phyloP scores from a whole-genome alignment of 2,329 filamentous ascomycete genomes.

The Aspergillus uvarum region DNA sequence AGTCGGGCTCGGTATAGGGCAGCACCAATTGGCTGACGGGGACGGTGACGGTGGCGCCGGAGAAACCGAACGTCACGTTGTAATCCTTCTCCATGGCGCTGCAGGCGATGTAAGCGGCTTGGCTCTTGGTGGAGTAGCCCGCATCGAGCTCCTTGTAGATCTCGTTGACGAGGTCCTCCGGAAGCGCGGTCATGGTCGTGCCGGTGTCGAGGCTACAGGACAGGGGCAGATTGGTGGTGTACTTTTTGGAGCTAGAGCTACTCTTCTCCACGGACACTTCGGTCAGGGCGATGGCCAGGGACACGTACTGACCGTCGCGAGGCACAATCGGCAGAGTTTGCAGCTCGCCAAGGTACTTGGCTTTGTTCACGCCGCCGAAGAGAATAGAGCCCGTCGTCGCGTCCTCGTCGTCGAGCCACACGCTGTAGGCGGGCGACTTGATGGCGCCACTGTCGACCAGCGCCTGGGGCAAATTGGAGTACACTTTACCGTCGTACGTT shows the following conservation, averaged over 20 bases:
- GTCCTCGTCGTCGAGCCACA: conserved; percentile 70
- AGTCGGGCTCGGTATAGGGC: conserved; percentile 52
- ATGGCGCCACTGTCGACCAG: conserved; percentile 61
- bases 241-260: conserved; percentile 14
- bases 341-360: conserved; percentile 60
- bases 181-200: conserved; percentile 66
- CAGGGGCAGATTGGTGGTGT: conserved; percentile 42
- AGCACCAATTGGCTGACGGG: conserved; percentile 25
- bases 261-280: conserved; percentile 39
- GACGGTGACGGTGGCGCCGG: conserved; percentile 22
- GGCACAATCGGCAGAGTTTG: conserved; percentile 64
- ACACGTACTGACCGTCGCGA: conserved; percentile 49
- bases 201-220: conserved; percentile 71
- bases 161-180: conserved; percentile 47
- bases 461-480: conserved; percentile 63
- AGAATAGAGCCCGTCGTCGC: conserved; percentile 63
- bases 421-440: conserved; percentile 65
- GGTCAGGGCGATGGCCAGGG: conserved; percentile 68
- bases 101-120: conserved; percentile 52
- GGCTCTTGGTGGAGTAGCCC: conserved; percentile 50
- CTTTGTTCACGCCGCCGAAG: conserved; percentile 70
- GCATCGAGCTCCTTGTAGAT: conserved; percentile 62
- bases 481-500: conserved; percentile 32
- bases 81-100: conserved; percentile 51
- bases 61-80: conserved; percentile 66